Base-by-base conservation (phyloP, 768 basidiomycete genomes). In the Amanita rubescens region DNA sequence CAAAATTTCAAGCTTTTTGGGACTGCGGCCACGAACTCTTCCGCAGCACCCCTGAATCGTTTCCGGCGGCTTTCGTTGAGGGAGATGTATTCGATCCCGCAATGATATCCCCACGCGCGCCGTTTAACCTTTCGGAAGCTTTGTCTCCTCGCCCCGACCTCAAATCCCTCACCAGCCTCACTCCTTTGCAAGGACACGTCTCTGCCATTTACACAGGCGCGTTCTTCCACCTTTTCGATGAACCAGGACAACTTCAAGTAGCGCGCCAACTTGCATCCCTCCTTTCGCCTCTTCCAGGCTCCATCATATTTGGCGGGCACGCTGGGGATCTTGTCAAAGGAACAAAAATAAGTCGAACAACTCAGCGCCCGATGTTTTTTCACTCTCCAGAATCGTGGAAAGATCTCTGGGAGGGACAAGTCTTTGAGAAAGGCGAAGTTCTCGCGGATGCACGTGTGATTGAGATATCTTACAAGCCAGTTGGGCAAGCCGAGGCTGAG, bases 21-120 rank as follows among this genome's bases (percentile, higher is more conserved):
- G 71, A 78, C 5, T 69, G 76, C 2, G 84, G 84, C 1, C 82
- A 85, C 57, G 69, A 76, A 42, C 69, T 87, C 15, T 87, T 83
- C 67, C 71, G 63, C 45, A 72, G 76, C 3, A 79, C 70, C 0
- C 73, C 76, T 0, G 67, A 74, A 35, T 70, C 75, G 0, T 85
- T 81, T 63, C 78, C 80, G 1, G 78, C 72, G 0, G 62, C 68
- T 0, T 86, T 87, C 60, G 51, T 86, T 15, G 64, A 71, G 10
- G 85, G 84, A 1, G 75, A 87, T 55, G 71, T 65, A 0, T 75
- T 86, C 47, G 72, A 83, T 55, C 65, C 73, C 5, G 53, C 57
- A 2, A 68, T 77, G 49, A 69, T 84, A n/a, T 59, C 61, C 5
- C 68, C 70, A 17, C 53, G 50, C 25, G 17, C 20, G 9, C 35